Evolutionary conservation across 495 filamentous ascomycete genomes (phyloP), one percentile per base, ranked within the genome.

Genomic region (Podospora sp.): DNA sequence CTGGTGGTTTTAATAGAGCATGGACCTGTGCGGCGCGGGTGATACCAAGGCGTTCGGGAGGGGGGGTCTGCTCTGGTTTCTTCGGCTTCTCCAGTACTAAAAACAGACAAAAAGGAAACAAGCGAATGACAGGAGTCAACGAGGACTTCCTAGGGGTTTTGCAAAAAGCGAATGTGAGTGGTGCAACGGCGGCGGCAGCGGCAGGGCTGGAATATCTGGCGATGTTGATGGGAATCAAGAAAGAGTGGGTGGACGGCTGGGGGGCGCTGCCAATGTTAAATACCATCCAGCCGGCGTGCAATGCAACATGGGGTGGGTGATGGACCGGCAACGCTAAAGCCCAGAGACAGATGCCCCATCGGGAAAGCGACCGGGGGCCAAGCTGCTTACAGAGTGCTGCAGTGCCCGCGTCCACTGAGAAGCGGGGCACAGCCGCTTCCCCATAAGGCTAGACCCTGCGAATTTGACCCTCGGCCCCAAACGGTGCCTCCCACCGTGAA

Each of bases 41-140:
- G 65, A 63, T 49, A 40, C 58, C 53, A 49, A 49, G 29, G 60
- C 22, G 20, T 25, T 21, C 24, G 55, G 21, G 40, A 51, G 22
- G 36, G n/a, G 29, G 22, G 60, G 29, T 16, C 67, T 70, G 68
- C 62, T 63, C 63, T 71, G 57, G 29, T 40, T 68, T 68, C 61
- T 53, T 63, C 6, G 46, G 59, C 21, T 65, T 68, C 27, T 70
- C 68, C 20, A 65, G 56, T 79, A 69, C 72, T 74, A 76, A 77
- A 77, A 75, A 77, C 75, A 72, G 74, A 76, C 76, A 78, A 75
- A 82, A 77, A 73, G 70, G 69, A 80, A 75, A 77, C 68, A 82
- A 86, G 84, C 83, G 83, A 87, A 82, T 85, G 85, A 86, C 83
- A 86, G 85, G 85, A 87, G 84, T 79, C 85, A 75, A 82, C 85